phyloP scores from a whole-genome alignment of 495 filamentous ascomycete species.

The Tuber indicum region DNA sequence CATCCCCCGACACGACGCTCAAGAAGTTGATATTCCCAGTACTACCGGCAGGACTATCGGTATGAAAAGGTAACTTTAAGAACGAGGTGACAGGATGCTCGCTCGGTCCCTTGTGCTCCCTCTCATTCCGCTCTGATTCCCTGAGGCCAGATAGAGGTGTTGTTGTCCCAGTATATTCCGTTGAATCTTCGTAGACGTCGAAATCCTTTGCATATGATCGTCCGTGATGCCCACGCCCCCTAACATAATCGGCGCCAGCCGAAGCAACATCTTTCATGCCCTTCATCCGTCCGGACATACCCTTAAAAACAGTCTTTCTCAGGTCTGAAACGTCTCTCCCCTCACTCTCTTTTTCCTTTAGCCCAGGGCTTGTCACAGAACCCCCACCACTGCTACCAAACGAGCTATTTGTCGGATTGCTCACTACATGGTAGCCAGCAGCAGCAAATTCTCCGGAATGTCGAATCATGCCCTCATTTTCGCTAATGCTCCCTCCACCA shows the following conservation, averaged over 20 bases:
- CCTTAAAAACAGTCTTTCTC: constrained; percentile 66
- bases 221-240: constrained; percentile 35
- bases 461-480: constrained; percentile 49
- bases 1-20: constrained; percentile 6
- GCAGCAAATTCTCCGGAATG: constrained; percentile 18
- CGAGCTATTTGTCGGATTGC: constrained; percentile 23
- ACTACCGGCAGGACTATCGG: constrained; percentile 18
- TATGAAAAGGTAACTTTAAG: constrained; percentile 22
- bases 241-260: constrained; percentile 36
- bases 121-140: constrained; percentile 18
- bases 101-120: constrained; percentile 8
- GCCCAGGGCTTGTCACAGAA: background rate
- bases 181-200: constrained; percentile 20
- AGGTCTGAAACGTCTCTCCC: constrained; percentile 43
- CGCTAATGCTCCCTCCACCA: constrained; percentile 51
- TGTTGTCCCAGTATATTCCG: constrained; percentile 18
- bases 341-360: background rate
- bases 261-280: constrained; percentile 69
- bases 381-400: constrained; percentile 20
- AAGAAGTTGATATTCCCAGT: background rate
- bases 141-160: constrained; percentile 18
- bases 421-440: constrained; percentile 9
- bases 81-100: constrained; percentile 26
- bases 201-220: constrained; percentile 29
- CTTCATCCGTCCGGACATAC: constrained; percentile 63